Evolutionary conservation across 768 basidiomycete species (phyloP), one percentile per base, ranked within the genome.

Genomic region (Sarcomyxa edulis): DNA sequence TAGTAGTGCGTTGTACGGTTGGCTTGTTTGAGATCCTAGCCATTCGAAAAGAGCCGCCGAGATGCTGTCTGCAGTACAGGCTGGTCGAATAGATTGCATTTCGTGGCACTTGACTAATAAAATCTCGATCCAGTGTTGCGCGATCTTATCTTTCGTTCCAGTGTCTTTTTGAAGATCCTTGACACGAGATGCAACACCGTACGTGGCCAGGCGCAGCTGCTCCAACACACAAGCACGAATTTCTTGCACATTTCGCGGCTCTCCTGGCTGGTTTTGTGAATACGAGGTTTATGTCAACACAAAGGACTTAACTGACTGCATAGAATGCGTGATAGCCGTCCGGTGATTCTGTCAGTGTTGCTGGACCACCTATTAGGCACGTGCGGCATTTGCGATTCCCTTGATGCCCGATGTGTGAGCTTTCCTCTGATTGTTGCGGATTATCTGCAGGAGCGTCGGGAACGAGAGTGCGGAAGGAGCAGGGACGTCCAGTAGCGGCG

Each of bases 11-110:
- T 16, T 35, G 18, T 20, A 18, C n/a, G 25, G 11, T 4, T 35
- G n/a, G 10, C 8, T 27, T 37, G 0, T 44, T n/a, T 0, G 47
- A 46, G 0, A 56, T 41, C 0, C 63, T 41, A 8, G 52, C 55
- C 18, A 64, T 33, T 69, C 65, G 0, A 68, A 49, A 18, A 68
- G 54, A 43, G 69, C 61, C 12, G 60, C 51, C 0, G 61, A 52
- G 0, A 57, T 58, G 29, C 59, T 56, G 3, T 48, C 21, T 27
- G 33, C 11, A 4, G 41, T 5, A 29, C 35, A 12, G 56, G 55
- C 53, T 53, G 24, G 1, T 30, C 34, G 19, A 22, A 25, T 30
- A 5, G 23, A 19, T 19, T 46, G 48, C 34, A 43, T 40, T 28
- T 36, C 39, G 2, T 35, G 46, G 0, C 42, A 40, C 22, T 49